phyloP scores from a whole-genome alignment of 1,139 yeast species.

The Zygoascus sp. region DNA sequence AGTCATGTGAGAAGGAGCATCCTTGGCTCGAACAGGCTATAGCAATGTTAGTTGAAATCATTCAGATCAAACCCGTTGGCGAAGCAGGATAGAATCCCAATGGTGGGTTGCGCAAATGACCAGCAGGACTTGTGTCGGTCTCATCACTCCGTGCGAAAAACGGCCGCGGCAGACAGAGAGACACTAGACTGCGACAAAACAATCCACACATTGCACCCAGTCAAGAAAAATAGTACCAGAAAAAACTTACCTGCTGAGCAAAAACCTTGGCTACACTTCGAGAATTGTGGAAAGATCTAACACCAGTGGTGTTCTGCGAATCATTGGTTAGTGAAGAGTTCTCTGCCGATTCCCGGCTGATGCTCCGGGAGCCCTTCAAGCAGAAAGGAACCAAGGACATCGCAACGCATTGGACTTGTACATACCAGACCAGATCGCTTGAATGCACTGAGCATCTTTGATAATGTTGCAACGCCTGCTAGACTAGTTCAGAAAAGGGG shows the following conservation, averaged over 20 bases:
- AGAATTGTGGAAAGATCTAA: constrained; percentile 29
- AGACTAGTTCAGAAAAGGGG: constrained; percentile 3
- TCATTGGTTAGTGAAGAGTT: not conserved
- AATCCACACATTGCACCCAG: too few species aligned
- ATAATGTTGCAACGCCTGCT: not conserved
- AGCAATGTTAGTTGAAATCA: not conserved
- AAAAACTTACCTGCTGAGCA: constrained; percentile 26
- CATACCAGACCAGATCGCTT: constrained; percentile 27
- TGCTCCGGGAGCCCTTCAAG: not conserved
- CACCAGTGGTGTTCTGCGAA: constrained; percentile 4
- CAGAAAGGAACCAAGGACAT: not conserved
- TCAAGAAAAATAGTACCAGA: too few species aligned
- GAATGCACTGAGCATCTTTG: constrained; percentile 25
- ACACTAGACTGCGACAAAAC: too few species aligned
- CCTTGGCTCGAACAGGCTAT: constrained; percentile 34
- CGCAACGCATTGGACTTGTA: not conserved
- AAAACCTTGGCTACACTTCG: constrained; percentile 27
- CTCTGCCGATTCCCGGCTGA: not conserved
- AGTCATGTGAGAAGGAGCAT: constrained; percentile 37
- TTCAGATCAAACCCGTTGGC: too few species aligned
- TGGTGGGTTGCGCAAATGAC: too few species aligned
- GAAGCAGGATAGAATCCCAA: too few species aligned
- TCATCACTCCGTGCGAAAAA: too few species aligned
- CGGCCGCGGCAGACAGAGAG: too few species aligned
- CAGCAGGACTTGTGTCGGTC: too few species aligned